phyloP scores from a whole-genome alignment of 2,329 filamentous ascomycete genomes.

The Sclerotinia subarctica region DNA sequence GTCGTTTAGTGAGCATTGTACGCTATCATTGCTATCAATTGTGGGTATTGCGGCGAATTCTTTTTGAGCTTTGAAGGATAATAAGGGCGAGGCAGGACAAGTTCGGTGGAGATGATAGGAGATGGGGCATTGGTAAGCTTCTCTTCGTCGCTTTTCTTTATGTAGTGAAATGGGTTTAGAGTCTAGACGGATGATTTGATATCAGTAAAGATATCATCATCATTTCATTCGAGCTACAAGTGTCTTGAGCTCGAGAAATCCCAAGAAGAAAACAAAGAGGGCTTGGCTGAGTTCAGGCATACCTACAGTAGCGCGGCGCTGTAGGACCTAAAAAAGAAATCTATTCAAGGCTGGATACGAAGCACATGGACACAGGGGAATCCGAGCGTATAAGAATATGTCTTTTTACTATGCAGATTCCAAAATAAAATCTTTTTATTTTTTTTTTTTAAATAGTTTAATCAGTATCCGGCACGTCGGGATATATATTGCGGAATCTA shows the following conservation, averaged over 20 bases:
- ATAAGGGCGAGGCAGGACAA: not conserved
- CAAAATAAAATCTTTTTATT: no score
- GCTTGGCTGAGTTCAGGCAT: not conserved
- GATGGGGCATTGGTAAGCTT: no score
- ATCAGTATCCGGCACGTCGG: not conserved
- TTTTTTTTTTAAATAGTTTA: no score
- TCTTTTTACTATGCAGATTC: not conserved
- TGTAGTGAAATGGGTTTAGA: not conserved
- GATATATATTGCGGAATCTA: not conserved
- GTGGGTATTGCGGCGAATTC: not conserved
- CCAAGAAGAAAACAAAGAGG: not conserved
- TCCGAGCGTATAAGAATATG: slow-evolving; percentile 4
- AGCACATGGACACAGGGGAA: slow-evolving; percentile 1
- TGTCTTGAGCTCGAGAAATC: not conserved
- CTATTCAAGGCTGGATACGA: not conserved
- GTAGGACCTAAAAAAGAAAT: not conserved
- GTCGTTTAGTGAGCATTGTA: not conserved
- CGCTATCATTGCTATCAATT: not conserved
- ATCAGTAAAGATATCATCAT: not conserved
- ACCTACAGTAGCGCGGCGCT: not conserved
- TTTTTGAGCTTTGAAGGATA: not conserved
- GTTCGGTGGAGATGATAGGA: no score
- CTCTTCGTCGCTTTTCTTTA: not conserved
- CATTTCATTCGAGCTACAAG: no score
- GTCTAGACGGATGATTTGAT: not conserved